A percentile compares a stretch with the other conserved stretches of the same genome.
These are phyloP conservation scores for Rachicladosporium sp. DNA, from an alignment of 2,329 filamentous ascomycete species.

Conservation along the genomic window DNA sequence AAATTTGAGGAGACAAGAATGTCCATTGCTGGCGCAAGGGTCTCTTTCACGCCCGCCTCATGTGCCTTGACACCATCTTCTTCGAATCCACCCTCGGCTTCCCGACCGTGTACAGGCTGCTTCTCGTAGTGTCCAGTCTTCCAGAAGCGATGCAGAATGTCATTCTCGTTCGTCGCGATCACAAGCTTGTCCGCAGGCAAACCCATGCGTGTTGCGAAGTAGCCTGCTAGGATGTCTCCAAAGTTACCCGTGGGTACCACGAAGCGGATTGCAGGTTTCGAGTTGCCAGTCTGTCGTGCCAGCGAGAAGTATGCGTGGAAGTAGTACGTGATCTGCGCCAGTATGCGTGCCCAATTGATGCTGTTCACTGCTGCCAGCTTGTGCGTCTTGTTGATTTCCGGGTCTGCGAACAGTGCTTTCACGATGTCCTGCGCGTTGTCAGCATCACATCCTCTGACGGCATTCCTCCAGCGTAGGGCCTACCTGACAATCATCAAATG, in stretches of 20 bases:
- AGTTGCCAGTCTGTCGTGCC: conserved; percentile 46
- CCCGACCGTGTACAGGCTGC: conserved; percentile 48
- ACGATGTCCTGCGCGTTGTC: conserved; percentile 57
- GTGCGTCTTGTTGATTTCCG: conserved; percentile 67
- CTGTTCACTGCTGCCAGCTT: conserved; percentile 90
- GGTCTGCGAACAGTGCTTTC: conserved; percentile 81
- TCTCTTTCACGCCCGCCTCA: conserved; percentile 70
- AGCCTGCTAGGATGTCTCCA: conserved; percentile 84
- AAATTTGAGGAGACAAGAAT: conserved; percentile 95
- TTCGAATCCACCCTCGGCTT: conserved; percentile 42
- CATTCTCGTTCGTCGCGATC: conserved; percentile 93
- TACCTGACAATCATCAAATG: conserved; percentile 91
- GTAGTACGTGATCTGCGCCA: conserved; percentile 96
- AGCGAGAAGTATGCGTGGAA: conserved; percentile 89
- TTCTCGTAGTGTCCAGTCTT: conserved; percentile 83
- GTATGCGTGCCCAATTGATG: conserved; percentile 90
- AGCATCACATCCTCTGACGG: not conserved
- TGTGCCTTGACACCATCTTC: conserved; percentile 51
- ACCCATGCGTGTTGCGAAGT: conserved; percentile 84
- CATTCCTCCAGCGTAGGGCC: conserved; percentile 3
- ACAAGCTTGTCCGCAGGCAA: conserved; percentile 79
- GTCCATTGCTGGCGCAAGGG: conserved; percentile 91
- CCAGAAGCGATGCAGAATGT: conserved; percentile 94
- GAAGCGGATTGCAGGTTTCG: conserved; percentile 61
- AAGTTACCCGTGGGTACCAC: conserved; percentile 95